These are phyloP conservation scores for Aspergillus sergii DNA, from an alignment of 2,329 filamentous ascomycete genomes.

Conservation along the genomic window DNA sequence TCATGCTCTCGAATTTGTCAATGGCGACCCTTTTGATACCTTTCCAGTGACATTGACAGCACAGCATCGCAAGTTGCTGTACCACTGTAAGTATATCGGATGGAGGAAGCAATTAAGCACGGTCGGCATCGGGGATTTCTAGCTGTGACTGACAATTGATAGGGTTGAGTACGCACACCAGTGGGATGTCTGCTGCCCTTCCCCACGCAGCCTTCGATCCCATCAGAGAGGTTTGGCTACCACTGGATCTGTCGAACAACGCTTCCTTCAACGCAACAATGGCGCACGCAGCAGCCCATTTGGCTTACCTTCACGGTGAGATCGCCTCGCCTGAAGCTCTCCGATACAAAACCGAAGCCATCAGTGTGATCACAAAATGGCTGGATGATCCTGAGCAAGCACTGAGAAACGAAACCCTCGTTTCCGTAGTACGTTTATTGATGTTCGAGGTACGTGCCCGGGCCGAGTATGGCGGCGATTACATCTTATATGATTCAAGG, in stretches of 20 bases:
- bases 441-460: background rate
- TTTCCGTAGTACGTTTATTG: background rate
- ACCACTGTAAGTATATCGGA: background rate
- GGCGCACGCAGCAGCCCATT: background rate
- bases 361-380: background rate
- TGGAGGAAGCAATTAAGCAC: background rate
- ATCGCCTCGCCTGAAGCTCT: background rate
- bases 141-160: background rate
- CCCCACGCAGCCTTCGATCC: background rate
- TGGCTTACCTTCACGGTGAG: background rate
- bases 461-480: background rate
- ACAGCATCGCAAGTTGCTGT: background rate
- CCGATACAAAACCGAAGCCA: background rate
- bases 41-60: background rate
- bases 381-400: background rate
- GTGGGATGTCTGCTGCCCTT: background rate
- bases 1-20: background rate
- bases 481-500: background rate
- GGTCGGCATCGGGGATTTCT: background rate
- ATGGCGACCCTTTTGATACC: background rate
- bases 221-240: background rate
- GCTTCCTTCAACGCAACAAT: background rate
- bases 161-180: background rate
- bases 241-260: background rate
- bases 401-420: background rate